phyloP scores from a whole-genome alignment of 2,329 filamentous ascomycete genomes.

The Colletotrichum paranaense region DNA sequence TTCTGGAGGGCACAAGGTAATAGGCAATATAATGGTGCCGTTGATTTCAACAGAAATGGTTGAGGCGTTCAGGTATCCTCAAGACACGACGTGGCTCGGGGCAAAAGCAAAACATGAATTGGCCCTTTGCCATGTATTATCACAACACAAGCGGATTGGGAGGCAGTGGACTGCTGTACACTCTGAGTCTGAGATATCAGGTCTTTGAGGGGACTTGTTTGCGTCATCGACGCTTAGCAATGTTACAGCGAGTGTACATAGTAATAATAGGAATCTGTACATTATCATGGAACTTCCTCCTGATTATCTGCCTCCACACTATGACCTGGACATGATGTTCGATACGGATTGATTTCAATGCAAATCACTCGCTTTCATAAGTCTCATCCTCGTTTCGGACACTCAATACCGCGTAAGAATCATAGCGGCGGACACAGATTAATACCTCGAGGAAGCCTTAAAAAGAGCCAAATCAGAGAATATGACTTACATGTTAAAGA shows the following conservation, averaged over 20 bases:
- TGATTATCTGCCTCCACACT: too few species aligned
- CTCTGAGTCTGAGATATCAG: background rate
- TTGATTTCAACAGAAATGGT: background rate
- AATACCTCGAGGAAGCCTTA: too few species aligned
- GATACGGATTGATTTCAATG: slow-evolving; percentile 48
- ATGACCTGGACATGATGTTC: slow-evolving; percentile 40
- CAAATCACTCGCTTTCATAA: too few species aligned
- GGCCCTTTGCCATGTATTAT: slow-evolving; percentile 6
- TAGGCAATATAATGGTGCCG: background rate
- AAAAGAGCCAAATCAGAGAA: too few species aligned
- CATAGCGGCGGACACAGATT: too few species aligned
- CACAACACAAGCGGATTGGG: background rate
- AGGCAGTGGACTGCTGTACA: background rate
- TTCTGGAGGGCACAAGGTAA: background rate
- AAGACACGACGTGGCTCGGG: background rate
- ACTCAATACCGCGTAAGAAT: too few species aligned
- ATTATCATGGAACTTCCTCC: background rate
- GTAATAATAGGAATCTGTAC: background rate
- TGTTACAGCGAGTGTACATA: background rate
- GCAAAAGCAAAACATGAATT: background rate
- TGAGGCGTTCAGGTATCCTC: slow-evolving; percentile 10
- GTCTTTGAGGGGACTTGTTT: background rate
- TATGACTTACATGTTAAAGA: too few species aligned
- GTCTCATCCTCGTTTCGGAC: too few species aligned
- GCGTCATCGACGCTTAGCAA: background rate